phyloP scores from a whole-genome alignment of 768 basidiomycete genomes.

The Pulveroboletus frians region DNA sequence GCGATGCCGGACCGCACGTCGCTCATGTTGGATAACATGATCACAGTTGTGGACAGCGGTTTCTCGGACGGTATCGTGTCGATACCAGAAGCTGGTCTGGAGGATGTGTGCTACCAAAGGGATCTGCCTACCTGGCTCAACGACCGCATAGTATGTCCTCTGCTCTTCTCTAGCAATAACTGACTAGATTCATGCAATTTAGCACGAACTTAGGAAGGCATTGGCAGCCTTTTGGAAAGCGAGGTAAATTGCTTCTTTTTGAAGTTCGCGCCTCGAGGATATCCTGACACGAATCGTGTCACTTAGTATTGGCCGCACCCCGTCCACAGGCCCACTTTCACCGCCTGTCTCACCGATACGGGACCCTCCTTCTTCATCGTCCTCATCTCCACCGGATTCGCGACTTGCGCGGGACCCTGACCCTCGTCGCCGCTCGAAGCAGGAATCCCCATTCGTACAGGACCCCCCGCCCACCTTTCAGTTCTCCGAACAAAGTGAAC shows the following conservation, averaged over 20 bases:
- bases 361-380: too few species aligned
- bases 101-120: not conserved
- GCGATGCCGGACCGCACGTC: not conserved
- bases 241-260: not conserved
- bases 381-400: not conserved
- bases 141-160: not conserved
- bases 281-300: not conserved
- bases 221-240: not conserved
- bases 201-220: not conserved
- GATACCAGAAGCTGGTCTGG: not conserved
- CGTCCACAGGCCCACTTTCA: not conserved
- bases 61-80: not conserved
- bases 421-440: too few species aligned
- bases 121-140: not conserved
- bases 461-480: too few species aligned
- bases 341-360: too few species aligned
- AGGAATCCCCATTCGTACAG: too few species aligned
- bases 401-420: too few species aligned
- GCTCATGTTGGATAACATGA: conserved; percentile 1
- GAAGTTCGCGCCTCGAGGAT: not conserved
- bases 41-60: not conserved
- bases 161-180: not conserved
- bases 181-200: not conserved
- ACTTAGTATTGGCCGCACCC: not conserved
- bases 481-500: too few species aligned